Evolutionary conservation across 2,329 filamentous ascomycete genomes (phyloP).

Genomic region (Aspergillus bombycis): DNA sequence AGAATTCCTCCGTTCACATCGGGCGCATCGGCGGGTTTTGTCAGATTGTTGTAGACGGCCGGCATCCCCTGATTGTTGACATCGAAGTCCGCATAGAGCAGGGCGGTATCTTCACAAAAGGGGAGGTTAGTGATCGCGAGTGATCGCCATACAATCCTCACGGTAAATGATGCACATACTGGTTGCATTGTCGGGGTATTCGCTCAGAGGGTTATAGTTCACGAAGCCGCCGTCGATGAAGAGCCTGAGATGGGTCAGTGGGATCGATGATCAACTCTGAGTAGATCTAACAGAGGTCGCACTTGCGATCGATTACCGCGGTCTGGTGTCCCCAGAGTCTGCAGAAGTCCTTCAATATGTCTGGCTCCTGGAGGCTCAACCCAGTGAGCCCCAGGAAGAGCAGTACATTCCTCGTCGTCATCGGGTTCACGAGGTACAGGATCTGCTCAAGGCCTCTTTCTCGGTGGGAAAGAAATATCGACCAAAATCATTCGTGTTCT

Average conservation of each 20-base stretch:
- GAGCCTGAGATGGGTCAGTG: slow-evolving; percentile 3
- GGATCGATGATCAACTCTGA: not conserved
- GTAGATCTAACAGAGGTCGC: not conserved
- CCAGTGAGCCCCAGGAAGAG: slow-evolving; percentile 2
- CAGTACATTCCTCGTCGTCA: not conserved
- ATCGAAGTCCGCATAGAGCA: slow-evolving; percentile 11
- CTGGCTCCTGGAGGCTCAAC: slow-evolving; percentile 3
- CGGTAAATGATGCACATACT: not conserved
- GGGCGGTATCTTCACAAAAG: not conserved
- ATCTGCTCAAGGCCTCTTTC: not conserved
- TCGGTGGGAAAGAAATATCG: not conserved
- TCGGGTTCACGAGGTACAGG: not conserved
- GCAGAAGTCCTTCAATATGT: slow-evolving; percentile 9
- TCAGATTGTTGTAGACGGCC: slow-evolving; percentile 7
- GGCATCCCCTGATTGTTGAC: slow-evolving; percentile 13
- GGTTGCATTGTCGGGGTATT: slow-evolving; percentile 8
- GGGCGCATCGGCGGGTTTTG: slow-evolving; percentile 2
- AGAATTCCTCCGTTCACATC: slow-evolving; percentile 10
- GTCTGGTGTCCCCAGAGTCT: slow-evolving; percentile 9
- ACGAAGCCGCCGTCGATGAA: slow-evolving; percentile 13
- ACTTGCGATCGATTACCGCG: slow-evolving; percentile 12
- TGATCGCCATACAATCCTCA: not conserved
- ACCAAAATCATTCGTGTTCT: not conserved
- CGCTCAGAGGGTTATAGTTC: slow-evolving; percentile 7
- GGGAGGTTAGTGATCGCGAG: not conserved